Percentiles rank a stretch among this genome's conserved stretches.
Evolutionary conservation across 257 asterid species (phyloP).

Genomic region (Solanum neorickii): DNA sequence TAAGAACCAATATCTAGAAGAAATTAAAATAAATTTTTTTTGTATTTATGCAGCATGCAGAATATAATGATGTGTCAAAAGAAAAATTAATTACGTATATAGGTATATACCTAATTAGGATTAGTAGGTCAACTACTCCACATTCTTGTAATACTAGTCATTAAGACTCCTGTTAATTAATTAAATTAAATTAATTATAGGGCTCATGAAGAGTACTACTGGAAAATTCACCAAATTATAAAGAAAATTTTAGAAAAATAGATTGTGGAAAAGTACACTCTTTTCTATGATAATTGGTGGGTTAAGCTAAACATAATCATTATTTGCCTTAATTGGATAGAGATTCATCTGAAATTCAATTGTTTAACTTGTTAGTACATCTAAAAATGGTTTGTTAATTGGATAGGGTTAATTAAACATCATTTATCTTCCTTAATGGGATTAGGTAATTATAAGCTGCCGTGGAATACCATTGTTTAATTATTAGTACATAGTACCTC

Average conservation of each 20-base stretch:
- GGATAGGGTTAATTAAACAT: neutral
- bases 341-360: neutral
- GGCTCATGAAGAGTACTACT: neutral
- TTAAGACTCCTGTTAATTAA: neutral
- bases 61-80: neutral
- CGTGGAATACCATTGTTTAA: neutral
- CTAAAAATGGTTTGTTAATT: neutral
- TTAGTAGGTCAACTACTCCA: slow-evolving; percentile 38
- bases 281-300: neutral
- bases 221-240: neutral
- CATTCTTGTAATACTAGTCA: neutral
- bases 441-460: neutral
- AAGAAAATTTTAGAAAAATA: neutral
- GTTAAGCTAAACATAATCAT: neutral
- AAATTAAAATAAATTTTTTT: neutral
- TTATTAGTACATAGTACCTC: neutral
- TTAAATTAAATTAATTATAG: neutral
- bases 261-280: neutral
- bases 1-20: neutral
- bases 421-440: neutral
- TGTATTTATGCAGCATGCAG: neutral
- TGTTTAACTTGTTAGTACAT: neutral
- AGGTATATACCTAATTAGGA: neutral
- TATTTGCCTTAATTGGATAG: neutral
- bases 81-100: neutral